Evolutionary conservation across 2,329 filamentous ascomycete species (phyloP), one percentile per base, ranked within the genome.

Genomic region (Tetracladium maxilliforme): DNA sequence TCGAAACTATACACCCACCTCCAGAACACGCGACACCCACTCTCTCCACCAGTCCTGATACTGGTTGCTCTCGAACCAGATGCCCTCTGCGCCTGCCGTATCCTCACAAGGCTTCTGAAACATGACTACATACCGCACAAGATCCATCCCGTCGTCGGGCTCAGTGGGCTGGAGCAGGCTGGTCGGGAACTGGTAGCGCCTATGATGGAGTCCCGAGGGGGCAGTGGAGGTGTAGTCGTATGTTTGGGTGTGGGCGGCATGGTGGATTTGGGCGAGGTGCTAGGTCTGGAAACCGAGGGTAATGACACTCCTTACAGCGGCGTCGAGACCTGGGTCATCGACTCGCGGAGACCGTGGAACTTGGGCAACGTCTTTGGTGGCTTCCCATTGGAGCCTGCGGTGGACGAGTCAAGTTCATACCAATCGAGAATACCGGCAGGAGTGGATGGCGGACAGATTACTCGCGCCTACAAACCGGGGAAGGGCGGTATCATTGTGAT

Each of bases 41-140:
- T 87, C 25, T 90, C 84, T 11, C 80, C 87, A 19, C 86, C 86
- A 1, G 83, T 95, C 27, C 66, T 95, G 14, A 71, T 98, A 34
- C 78, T 98, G 29, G 86, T 86, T 35, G 81, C 87, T 18, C 79
- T 95, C 46, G 87, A 94, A 45, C 84, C 90, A 28, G 90, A 98
- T 56, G 81, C 90, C 34, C 71, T 98, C 33, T 95, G 87, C 52
- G 90, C 86, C 33, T 92, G 84, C 48, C 83, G 86, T 33, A 94
- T 98, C 32, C 70, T 98, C 23, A 92, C 87, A 4, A 69, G 78
- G 25, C 65, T 98, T n/a, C 64, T 98, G 32, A 94, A 92, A 54
- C 79, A 87, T 61, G 90, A 98, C 59, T 95, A 92, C 47, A 92
- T 98, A 39, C 81, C 79, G 10, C 87, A 95, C 58, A 95, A 94